A percentile compares a stretch with the other conserved stretches of the same genome.
These are phyloP conservation scores for Debaryomyces sp. DNA, from an alignment of 1,139 yeast genomes.

Conservation along the genomic window DNA sequence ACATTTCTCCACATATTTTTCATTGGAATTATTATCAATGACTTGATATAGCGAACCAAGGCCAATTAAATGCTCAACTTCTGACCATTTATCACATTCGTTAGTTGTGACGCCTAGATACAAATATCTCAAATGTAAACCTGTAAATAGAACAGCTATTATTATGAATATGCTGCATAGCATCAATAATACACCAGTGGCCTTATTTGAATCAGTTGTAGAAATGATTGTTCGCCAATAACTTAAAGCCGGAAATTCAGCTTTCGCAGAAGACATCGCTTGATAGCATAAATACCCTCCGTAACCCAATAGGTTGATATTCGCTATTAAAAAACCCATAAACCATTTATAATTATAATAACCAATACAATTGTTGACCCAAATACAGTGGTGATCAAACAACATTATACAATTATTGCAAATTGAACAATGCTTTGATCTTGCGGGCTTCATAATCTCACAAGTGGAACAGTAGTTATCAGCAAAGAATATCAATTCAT, in stretches of 20 bases:
- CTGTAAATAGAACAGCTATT: conserved; percentile 58
- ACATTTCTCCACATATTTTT: conserved; percentile 18
- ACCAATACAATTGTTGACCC: conserved; percentile 93
- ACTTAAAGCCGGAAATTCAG: conserved; percentile 14
- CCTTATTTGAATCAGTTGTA: conserved; percentile 37
- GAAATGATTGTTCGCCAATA: conserved; percentile 31
- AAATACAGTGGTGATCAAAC: conserved; percentile 92
- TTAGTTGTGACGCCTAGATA: conserved; percentile 90
- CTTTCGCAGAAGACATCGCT: conserved; percentile 22
- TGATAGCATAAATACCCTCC: conserved; percentile 53
- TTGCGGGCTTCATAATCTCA: conserved; percentile 68
- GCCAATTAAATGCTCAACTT: conserved; percentile 59
- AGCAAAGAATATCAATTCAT: conserved; percentile 61
- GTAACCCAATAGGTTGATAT: conserved; percentile 58
- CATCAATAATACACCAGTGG: conserved; percentile 54
- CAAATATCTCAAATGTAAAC: conserved; percentile 62
- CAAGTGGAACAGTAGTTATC: conserved; percentile 58
- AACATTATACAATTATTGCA: conserved; percentile 70
- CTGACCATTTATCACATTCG: conserved; percentile 84
- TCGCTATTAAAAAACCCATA: conserved; percentile 57
- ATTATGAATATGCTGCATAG: conserved; percentile 57
- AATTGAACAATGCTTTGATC: conserved; percentile 85
- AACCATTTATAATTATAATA: conserved; percentile 75
- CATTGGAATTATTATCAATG: conserved; percentile 11
- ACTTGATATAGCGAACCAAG: conserved; percentile 34